These are phyloP conservation scores for Gymnopilus junonius DNA, from an alignment of 768 basidiomycete species.

Conservation along the genomic window DNA sequence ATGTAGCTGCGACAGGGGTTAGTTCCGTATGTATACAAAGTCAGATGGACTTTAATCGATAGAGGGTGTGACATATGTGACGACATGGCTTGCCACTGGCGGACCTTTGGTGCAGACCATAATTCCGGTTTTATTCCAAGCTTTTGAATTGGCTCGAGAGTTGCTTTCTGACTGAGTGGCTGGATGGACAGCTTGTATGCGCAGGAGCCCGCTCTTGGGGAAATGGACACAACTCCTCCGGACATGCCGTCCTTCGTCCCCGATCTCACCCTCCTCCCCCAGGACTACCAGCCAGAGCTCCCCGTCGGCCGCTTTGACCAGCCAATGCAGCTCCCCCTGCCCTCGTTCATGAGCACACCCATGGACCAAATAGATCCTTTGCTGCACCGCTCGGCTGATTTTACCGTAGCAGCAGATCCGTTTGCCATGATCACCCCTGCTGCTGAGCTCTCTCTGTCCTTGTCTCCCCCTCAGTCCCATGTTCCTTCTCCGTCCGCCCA, in stretches of 20 bases:
- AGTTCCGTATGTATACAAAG: constrained; percentile 1
- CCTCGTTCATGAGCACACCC: constrained; percentile 31
- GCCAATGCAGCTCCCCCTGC: constrained; percentile 41
- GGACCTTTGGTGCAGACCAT: constrained; percentile 20
- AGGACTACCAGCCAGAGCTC: constrained; percentile 30
- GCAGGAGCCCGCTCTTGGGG: constrained; percentile 32
- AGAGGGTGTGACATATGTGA: constrained; percentile 24
- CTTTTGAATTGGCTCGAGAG: too few species aligned
- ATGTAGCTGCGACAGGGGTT: constrained; percentile 16
- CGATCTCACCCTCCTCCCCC: constrained; percentile 28
- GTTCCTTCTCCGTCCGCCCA: constrained; percentile 42
- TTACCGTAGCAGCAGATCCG: constrained; percentile 36
- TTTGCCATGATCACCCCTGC: constrained; percentile 35
- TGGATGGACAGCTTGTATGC: constrained; percentile 36
- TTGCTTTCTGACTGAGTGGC: too few species aligned
- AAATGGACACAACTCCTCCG: constrained; percentile 39
- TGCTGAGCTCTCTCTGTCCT: constrained; percentile 44
- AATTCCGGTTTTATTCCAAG: constrained; percentile 17
- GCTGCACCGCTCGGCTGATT: constrained; percentile 35
- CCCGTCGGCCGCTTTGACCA: constrained; percentile 4
- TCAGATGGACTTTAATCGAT: constrained; percentile 13
- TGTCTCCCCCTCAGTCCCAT: constrained; percentile 39
- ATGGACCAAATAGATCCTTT: constrained; percentile 41
- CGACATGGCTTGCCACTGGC: constrained; percentile 18
- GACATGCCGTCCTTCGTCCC: constrained; percentile 28